phyloP scores from a whole-genome alignment of 2,329 filamentous ascomycete species.

The Fusarium heterosporum region DNA sequence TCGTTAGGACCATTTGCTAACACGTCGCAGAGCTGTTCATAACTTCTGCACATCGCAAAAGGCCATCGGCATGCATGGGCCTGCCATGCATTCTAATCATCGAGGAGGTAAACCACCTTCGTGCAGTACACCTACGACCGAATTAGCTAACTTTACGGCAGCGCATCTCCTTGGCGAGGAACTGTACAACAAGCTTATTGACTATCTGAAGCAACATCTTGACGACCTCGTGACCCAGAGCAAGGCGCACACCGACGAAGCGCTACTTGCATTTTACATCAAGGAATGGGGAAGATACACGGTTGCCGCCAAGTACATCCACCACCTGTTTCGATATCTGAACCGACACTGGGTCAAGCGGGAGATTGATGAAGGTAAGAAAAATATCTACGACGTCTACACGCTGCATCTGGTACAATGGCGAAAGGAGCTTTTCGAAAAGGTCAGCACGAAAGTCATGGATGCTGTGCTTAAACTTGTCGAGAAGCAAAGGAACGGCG shows the following conservation, averaged over 20 bases:
- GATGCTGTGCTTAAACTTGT: slow-evolving; percentile 92
- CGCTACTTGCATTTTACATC: slow-evolving; percentile 92
- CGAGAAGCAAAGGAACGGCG: slow-evolving; percentile 95
- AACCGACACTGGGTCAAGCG: slow-evolving; percentile 99
- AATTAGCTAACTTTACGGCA: slow-evolving; percentile 51
- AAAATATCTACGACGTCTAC: slow-evolving; percentile 98
- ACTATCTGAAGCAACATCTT: slow-evolving; percentile 85
- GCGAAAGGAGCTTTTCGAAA: slow-evolving; percentile 89
- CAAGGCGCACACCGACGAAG: slow-evolving; percentile 86
- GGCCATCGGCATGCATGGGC: slow-evolving; percentile 72
- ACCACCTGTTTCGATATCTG: slow-evolving; percentile 95
- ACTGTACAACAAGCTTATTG: slow-evolving; percentile 89
- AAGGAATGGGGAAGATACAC: slow-evolving; percentile 97
- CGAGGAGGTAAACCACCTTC: slow-evolving; percentile 68
- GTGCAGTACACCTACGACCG: background rate
- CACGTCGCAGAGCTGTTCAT: slow-evolving; percentile 78
- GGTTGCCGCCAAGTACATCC: slow-evolving; percentile 94
- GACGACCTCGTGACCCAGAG: slow-evolving; percentile 77
- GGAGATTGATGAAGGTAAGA: slow-evolving; percentile 98
- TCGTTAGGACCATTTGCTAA: slow-evolving; percentile 50
- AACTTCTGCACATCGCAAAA: slow-evolving; percentile 99
- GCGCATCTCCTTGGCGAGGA: slow-evolving; percentile 96
- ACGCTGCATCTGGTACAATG: slow-evolving; percentile 96
- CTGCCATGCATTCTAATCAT: slow-evolving; percentile 56
- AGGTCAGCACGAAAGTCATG: slow-evolving; percentile 91